Base-by-base conservation (phyloP, 176 grass and related monocot species). In the Metroxylon sagu region DNA sequence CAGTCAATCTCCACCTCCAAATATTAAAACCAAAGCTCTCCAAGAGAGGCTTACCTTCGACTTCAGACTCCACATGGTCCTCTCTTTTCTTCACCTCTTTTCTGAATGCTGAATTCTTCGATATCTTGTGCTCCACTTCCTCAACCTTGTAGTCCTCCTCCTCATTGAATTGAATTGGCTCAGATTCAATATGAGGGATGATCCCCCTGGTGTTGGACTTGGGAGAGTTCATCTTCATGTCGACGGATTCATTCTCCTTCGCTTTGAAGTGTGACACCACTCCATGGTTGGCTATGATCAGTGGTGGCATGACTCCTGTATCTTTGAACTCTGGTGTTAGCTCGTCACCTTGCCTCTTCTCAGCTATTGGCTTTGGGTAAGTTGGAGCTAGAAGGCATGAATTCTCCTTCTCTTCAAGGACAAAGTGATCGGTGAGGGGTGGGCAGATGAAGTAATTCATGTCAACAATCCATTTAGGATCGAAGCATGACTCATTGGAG, bases 381-480 rank as follows among this genome's bases (percentile, higher is more conserved):
- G 52, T 53, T 6, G 21, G 31, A 57, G 25, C 50, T 12, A 6
- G 5, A 3, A 10, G 8, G 35, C 12, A 12, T 10, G 35, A 43
- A 7, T 43, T 43, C 35, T 43, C 10, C 35, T 43, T 18, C 5
- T 62, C 53, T 17, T 60, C 53, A 19, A 39, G 43, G 62, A 64
- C 52, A 52, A 69, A 15, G 50, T 62, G 50, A 76, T 48, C 18
- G 27, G 51, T 39, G 49, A 71, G 25, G 31, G 77, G 73, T 18
- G 66, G 16, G 75, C 56, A 25, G 70, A 43, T 21, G 74, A 83
- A 89, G 74, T 82, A 66, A 67, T 87, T 72, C 82, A 86, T 89
- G 48, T 85, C 49, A 56, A 84, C 69, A 66, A 80, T 77, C 65
- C 68, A 5, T 18, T 67, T 66, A 28, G 72, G 17, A 17, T 73